Conservation (phyloP, 2,329 filamentous ascomycete species). For the Knufia petricola region DNA sequence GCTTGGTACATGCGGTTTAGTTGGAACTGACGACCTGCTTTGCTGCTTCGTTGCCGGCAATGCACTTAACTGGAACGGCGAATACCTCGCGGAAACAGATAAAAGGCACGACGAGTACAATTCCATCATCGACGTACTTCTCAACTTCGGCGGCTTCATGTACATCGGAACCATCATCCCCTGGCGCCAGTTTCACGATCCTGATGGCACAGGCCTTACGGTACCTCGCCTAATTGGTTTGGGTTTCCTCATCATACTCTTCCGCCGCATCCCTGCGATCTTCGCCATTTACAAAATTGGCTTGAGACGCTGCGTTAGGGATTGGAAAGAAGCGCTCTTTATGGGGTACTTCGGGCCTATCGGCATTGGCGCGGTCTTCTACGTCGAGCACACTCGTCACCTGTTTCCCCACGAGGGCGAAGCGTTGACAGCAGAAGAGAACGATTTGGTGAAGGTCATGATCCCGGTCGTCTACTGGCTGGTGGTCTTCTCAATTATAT, state of each 20-base stretch:
- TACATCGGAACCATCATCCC: constrained; percentile 96
- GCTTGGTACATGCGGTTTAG: constrained; percentile 47
- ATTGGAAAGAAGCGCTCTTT: constrained; percentile 92
- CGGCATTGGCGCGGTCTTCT: constrained; percentile 91
- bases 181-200: constrained; percentile 79
- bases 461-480: constrained; percentile 28
- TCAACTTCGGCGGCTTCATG: constrained; percentile 74
- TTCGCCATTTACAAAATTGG: constrained; percentile 79
- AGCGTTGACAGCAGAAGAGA: constrained; percentile 32
- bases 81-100: constrained; percentile 48
- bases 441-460: constrained; percentile 33
- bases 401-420: constrained; percentile 31
- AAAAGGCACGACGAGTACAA: constrained; percentile 53
- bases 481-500: constrained; percentile 39
- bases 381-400: constrained; percentile 37
- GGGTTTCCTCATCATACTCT: constrained; percentile 80
- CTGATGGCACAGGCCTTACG: constrained; percentile 55
- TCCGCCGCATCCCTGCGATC: constrained; percentile 79
- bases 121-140: constrained; percentile 46
- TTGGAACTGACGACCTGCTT: constrained; percentile 52
- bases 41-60: constrained; percentile 53
- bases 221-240: constrained; percentile 90
- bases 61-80: constrained; percentile 53
- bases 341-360: constrained; percentile 98
- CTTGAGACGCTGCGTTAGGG: constrained; percentile 88